Conservation (phyloP, 306 rosid species). For the Quercus agrifolia region DNA sequence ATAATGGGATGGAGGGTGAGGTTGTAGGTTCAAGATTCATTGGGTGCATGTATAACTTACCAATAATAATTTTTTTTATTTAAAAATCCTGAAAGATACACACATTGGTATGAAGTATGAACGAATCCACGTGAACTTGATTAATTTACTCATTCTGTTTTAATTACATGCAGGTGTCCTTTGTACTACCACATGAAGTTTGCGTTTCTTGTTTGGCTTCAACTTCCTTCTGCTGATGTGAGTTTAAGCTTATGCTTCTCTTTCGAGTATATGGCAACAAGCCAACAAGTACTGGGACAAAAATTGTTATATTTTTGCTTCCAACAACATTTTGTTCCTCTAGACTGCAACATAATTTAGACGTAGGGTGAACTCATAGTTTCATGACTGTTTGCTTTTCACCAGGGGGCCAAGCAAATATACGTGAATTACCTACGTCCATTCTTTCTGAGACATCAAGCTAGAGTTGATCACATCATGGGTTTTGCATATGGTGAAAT, state of each 20-base stretch:
- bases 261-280: neutral
- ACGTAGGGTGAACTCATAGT: neutral
- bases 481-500: constrained; percentile 58
- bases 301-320: neutral
- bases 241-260: constrained; percentile 27
- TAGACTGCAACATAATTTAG: neutral
- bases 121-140: neutral
- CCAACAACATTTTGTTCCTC: neutral
- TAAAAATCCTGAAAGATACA: too few species aligned
- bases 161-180: constrained; percentile 59
- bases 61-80: too few species aligned
- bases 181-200: constrained; percentile 87
- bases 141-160: neutral
- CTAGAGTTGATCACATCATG: constrained; percentile 53
- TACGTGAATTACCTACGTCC: constrained; percentile 72
- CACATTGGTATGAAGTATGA: neutral
- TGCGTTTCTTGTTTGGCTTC: constrained; percentile 98
- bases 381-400: constrained; percentile 18
- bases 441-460: constrained; percentile 69
- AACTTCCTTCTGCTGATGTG: constrained; percentile 79
- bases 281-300: neutral
- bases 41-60: too few species aligned
- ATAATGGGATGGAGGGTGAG: too few species aligned
- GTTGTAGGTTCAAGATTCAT: too few species aligned
- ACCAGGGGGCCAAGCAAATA: constrained; percentile 76